Evolutionary conservation across 345 rosid genomes (phyloP), one percentile per base, ranked within the genome.

Genomic region (Euphorbia pulcherrima): DNA sequence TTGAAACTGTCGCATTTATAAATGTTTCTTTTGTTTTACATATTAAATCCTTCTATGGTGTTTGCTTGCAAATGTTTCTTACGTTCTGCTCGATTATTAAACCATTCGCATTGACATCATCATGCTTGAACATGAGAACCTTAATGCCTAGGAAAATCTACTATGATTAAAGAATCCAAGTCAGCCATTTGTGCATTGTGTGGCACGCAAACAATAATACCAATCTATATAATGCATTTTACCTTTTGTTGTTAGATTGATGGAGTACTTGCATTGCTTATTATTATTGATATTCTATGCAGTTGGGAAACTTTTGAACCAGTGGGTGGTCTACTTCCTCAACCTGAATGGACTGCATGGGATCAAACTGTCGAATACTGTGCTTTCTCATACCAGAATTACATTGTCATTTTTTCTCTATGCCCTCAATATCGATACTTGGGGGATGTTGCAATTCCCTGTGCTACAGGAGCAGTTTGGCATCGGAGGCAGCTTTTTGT

Each of bases 291-390:
- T 77, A 58, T 61, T 47, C 70, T 76, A 51, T 79, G 86, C 84
- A 91, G 99, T 74, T 94, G 99, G 99, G 99, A 91, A 78, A 91
- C 85, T 78, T 94, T 91, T 80, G 89, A 89, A 79, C 96, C 99
- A 44, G 93, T 94, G 41, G 97, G 99, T 70, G 88, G 83, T 68
- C 83, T 94, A 79, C 90, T 94, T 85, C 96, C 97, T 83, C 99
- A 91, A 82, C 99, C 97, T 69, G 99, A 94, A 69, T 94, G 97
- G 97, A 84, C 99, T 59, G 97, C 97, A 64, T 94, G 99, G 99
- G 99, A 94, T 81, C 90, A 89, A 80, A 94, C 96, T 57, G 99
- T 91, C 72, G 99, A 94, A 77, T 88, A 94, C 75, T 94, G 97
- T 82, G 99, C 99, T 18, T 89, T 94, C 80, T 96, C 92, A 20